Evolutionary conservation across 2,329 filamentous ascomycete genomes (phyloP), one percentile per base, ranked within the genome.

Genomic region (Fusarium sp.): DNA sequence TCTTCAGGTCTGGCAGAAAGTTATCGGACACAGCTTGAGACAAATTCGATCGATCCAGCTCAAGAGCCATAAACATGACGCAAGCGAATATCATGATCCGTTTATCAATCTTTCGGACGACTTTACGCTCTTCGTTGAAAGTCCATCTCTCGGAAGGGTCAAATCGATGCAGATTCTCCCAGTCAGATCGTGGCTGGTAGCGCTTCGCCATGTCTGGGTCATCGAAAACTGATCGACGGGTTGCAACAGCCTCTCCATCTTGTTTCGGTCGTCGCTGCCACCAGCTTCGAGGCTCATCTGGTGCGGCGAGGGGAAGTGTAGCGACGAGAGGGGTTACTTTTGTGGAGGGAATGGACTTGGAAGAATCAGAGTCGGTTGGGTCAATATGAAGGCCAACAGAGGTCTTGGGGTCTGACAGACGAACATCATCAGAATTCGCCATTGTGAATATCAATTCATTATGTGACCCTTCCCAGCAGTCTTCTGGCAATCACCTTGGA

Each of bases 21-120:
- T 87, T 85, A 70, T 88, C 86, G 0, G 86, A 84, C 26, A 87
- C 63, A 2, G 86, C 86, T 69, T 88, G 85, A 4, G 74, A 56
- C 22, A 88, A 26, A 26, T 59, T 59, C 14, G 56, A 48, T 12
- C 86, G 80, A 58, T 87, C 86, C 1, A 88, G 80, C 67, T 89
- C 86, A 35, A 89, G 82, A 24, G 78, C 80, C 65, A 82, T 76
- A 47, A 80, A 80, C 66, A 76, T 86, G 66, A 87, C 74, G 41
- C 86, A 86, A 2, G 83, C 79, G 81, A 84, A 88, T 6, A 85
- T 63, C 84, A 86, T 85, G 64, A 87, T 86, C 17, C 83, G 75
- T 10, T 48, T 45, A 39, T 63, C 64, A 30, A 68, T 69, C 35
- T 69, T 69, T 32, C 44, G 42, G 5, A 51, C n/a, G 2, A 64